Conservation (phyloP, 2,329 filamentous ascomycete genomes). For the Albifimbria verrucaria region DNA sequence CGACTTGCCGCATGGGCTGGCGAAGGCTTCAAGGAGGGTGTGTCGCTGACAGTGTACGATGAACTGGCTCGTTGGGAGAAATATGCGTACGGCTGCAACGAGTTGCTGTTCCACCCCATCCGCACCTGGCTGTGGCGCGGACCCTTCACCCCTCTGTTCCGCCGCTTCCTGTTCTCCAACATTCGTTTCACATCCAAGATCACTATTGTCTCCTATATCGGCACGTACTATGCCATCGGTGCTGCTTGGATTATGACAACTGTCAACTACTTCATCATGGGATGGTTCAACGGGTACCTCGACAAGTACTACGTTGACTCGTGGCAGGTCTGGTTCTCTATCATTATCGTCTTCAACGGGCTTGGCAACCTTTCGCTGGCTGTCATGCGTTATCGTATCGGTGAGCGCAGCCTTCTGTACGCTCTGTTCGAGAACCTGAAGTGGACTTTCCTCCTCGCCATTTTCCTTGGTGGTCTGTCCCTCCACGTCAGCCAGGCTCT, state of each 20-base stretch:
- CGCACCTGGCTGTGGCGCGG: constrained; percentile 69
- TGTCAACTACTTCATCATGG: constrained; percentile 71
- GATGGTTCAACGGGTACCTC: constrained; percentile 73
- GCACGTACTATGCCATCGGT: constrained; percentile 76
- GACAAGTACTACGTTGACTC: constrained; percentile 79
- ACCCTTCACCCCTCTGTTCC: constrained; percentile 77
- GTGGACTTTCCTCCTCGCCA: constrained; percentile 70
- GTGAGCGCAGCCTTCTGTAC: constrained; percentile 57
- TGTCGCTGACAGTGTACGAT: constrained; percentile 81
- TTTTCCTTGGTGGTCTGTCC: constrained; percentile 79
- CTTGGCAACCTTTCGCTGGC: constrained; percentile 71
- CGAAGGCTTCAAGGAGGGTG: constrained; percentile 78
- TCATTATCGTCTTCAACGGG: constrained; percentile 74
- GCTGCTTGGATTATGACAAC: constrained; percentile 72
- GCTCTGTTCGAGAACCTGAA: constrained; percentile 64
- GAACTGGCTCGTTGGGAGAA: constrained; percentile 85
- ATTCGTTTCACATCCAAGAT: constrained; percentile 75
- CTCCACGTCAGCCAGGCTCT: constrained; percentile 80
- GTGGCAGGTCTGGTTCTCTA: constrained; percentile 78
- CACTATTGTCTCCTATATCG: constrained; percentile 73
- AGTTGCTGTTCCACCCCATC: constrained; percentile 76
- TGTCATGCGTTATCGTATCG: constrained; percentile 68
- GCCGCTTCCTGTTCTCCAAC: constrained; percentile 67
- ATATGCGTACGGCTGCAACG: constrained; percentile 81
- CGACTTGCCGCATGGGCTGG: constrained; percentile 70